phyloP scores from a whole-genome alignment of 495 filamentous ascomycete genomes.

The Opeltia flavorubescens region DNA sequence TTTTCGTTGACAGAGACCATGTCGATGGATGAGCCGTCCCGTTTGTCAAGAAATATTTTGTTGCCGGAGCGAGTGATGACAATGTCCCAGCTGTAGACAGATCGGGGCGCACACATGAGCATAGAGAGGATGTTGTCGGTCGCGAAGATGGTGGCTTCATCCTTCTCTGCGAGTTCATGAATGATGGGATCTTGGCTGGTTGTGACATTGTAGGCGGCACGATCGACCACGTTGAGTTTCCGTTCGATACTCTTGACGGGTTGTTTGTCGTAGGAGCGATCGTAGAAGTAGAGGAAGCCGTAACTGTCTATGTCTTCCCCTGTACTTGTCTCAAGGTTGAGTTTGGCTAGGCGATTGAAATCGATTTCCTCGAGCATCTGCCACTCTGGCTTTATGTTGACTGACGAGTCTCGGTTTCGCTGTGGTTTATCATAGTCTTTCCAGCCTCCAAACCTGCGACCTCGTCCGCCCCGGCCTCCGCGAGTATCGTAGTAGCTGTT shows the following conservation, averaged over 20 bases:
- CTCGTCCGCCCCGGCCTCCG: conserved; percentile 41
- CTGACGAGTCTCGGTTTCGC: conserved; percentile 85
- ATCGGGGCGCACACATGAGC: conserved; percentile 95
- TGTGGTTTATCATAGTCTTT: conserved; percentile 98
- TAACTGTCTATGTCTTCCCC: conserved; percentile 92
- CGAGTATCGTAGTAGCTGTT: conserved; percentile 52
- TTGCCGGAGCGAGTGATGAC: conserved; percentile 79
- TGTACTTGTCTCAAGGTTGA: conserved; percentile 86
- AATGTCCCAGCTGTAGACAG: conserved; percentile 95
- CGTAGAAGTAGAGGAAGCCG: conserved; percentile 96
- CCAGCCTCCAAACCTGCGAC: conserved; percentile 80
- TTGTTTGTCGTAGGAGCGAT: conserved; percentile 83
- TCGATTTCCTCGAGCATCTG: conserved; percentile 95
- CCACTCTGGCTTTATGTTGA: conserved; percentile 92
- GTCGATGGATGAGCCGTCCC: conserved; percentile 82
- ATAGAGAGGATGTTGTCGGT: conserved; percentile 94
- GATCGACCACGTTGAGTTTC: conserved; percentile 74
- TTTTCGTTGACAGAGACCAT: conserved; percentile 98
- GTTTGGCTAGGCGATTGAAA: conserved; percentile 83
- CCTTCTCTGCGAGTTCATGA: conserved; percentile 90
- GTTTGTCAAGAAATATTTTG: conserved; percentile 98
- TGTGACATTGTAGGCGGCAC: conserved; percentile 93
- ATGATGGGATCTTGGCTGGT: conserved; percentile 92
- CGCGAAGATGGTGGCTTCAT: conserved; percentile 93
- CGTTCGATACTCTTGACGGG: conserved; percentile 77